A percentile compares a stretch with the other conserved stretches of the same genome.
phyloP scores from a whole-genome alignment of 2,329 filamentous ascomycete species.

The Rutstroemia sp. region DNA sequence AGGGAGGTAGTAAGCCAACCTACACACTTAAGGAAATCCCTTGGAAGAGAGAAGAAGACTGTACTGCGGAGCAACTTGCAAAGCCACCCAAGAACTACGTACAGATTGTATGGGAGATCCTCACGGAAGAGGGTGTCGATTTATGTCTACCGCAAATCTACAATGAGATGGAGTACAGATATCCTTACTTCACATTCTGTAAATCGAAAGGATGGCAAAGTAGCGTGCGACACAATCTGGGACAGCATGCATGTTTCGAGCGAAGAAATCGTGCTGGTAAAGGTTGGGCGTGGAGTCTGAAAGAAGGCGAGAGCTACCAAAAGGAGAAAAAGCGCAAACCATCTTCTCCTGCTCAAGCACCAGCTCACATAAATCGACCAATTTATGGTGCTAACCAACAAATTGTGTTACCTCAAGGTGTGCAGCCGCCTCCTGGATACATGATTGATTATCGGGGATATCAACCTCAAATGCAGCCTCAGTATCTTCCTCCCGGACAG shows the following conservation, averaged over 20 bases:
- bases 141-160: conserved; percentile 55
- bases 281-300: conserved; percentile 49
- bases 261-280: conserved; percentile 47
- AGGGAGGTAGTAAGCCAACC: conserved; percentile 32
- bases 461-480: conserved; percentile 17
- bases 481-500: conserved; percentile 7
- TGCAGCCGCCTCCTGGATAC: conserved; percentile 11
- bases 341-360: conserved; percentile 36
- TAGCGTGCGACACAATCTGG: conserved; percentile 55
- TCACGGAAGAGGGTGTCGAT: conserved; percentile 40
- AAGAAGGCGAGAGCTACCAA: conserved; percentile 45
- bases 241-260: conserved; percentile 47
- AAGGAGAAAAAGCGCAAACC: conserved; percentile 43
- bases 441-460: conserved; percentile 21
- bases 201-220: conserved; percentile 53
- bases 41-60: conserved; percentile 32
- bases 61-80: conserved; percentile 67
- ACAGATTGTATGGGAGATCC: conserved; percentile 48
- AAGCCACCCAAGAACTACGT: conserved; percentile 55
- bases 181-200: conserved; percentile 50
- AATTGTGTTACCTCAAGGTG: conserved; percentile 9
- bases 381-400: conserved; percentile 20
- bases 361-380: conserved; percentile 22
- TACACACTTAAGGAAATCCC: not conserved
- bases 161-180: conserved; percentile 48